phyloP scores from a whole-genome alignment of 2,329 filamentous ascomycete genomes.

The Neoascochyta sp. region DNA sequence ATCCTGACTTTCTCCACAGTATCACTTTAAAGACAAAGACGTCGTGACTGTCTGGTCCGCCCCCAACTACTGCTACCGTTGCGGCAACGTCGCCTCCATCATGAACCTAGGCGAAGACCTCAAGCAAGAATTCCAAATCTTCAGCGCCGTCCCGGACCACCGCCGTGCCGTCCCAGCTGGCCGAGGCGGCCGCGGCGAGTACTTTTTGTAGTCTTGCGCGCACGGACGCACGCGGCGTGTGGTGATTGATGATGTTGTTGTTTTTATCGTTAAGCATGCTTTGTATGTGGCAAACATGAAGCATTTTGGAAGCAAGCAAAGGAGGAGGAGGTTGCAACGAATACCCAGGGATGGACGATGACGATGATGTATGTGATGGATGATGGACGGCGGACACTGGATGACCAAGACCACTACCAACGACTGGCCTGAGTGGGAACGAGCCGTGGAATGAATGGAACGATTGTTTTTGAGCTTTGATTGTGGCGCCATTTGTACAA shows the following conservation, averaged over 20 bases:
- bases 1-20: constrained; percentile 50
- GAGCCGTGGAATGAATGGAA: no score
- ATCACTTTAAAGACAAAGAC: constrained; percentile 91
- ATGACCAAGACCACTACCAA: no score
- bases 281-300: no score
- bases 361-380: no score
- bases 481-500: no score
- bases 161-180: constrained; percentile 73
- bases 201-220: constrained; percentile 52
- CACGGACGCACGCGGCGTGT: background rate
- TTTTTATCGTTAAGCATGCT: no score
- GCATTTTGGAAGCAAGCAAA: no score
- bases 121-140: constrained; percentile 88
- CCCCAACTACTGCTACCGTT: constrained; percentile 64
- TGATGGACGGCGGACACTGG: no score
- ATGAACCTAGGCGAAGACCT: constrained; percentile 90
- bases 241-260: background rate
- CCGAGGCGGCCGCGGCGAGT: constrained; percentile 48
- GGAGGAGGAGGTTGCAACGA: constrained; percentile 9
- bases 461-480: no score
- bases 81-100: constrained; percentile 72
- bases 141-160: constrained; percentile 83
- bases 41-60: constrained; percentile 94
- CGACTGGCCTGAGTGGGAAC: no score
- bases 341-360: constrained; percentile 18